Percentiles rank a stretch among this genome's conserved stretches.
These are phyloP conservation scores for Venturia pyrina DNA, from an alignment of 2,329 filamentous ascomycete genomes.

Conservation along the genomic window DNA sequence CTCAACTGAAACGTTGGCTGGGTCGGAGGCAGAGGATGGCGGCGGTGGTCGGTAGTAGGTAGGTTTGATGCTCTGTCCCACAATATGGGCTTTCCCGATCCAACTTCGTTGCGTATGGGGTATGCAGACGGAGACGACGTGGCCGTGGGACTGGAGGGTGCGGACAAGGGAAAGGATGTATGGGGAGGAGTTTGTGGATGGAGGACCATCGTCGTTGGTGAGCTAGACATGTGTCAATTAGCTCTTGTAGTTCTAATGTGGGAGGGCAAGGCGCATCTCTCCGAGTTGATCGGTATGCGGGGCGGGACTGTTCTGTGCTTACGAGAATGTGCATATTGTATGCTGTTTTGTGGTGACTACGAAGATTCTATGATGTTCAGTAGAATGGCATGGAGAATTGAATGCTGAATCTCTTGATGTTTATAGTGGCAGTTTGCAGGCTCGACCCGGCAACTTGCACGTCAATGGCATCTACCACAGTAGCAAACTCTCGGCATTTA, in stretches of 20 bases:
- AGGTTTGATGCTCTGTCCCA: constrained; percentile 77
- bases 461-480: not conserved
- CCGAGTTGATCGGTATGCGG: not conserved
- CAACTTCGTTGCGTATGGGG: constrained; percentile 89
- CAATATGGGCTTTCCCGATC: constrained; percentile 97
- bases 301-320: not conserved
- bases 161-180: constrained; percentile 39
- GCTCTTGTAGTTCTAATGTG: not conserved
- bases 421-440: not conserved
- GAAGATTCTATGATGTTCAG: not conserved
- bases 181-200: constrained; percentile 38
- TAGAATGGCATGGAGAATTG: not conserved
- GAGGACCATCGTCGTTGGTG: constrained; percentile 22
- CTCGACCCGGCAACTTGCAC: not conserved
- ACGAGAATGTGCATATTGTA: constrained; percentile 4
- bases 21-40: constrained; percentile 16
- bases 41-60: constrained; percentile 61
- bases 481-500: not conserved
- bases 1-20: constrained; percentile 16
- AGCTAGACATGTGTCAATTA: constrained; percentile 3
- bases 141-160: constrained; percentile 50
- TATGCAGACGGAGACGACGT: constrained; percentile 83
- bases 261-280: not conserved
- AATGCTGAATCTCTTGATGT: not conserved
- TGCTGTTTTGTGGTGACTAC: not conserved